Evolutionary conservation across 2,329 filamentous ascomycete species (phyloP), one percentile per base, ranked within the genome.

Genomic region (Didymella sp.): DNA sequence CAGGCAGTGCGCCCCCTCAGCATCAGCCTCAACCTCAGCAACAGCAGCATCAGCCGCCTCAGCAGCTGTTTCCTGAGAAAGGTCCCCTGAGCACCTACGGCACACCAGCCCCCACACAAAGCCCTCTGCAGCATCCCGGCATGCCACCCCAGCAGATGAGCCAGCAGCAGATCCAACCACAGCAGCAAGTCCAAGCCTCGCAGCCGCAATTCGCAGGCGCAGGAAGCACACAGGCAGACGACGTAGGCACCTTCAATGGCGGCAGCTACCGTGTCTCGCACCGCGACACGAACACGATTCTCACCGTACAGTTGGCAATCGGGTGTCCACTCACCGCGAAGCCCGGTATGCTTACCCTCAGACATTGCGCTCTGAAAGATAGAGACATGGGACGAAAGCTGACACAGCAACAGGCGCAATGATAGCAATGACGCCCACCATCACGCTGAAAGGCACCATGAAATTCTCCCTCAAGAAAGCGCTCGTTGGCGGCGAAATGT

Each of bases 241-340:
- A 96, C 66, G 86, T 96, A 1, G 95, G 95, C n/a, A 95, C 90
- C 0, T 99, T 98, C 81, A 98, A 98, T 73, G 95, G 95, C 15
- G 95, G 95, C 12, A 94, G 90, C 71, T 99, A 94, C 74, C 85
- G 95, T 40, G 92, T 98, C 72, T 95, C 91, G 70, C 95, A 99
- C 73, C 85, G 95, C 21, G 92, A 97, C 75, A 89, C 87, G 56
- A 99, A 98, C 75, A 92, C 90, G 1, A 89, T 97, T 64, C 77
- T 97, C 60, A 98, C 93, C 0, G 78, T 97, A 21, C 94, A 97
- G 75, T 79, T 98, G 42, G 94, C 94, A 12, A 89, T 95, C 74
- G 92, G 92, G 2, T 96, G 91, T 68, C 94, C 94, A 0, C 76
- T 98, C 48, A 83, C 81, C 21, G 91, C 87, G 2, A 95, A 91